These are phyloP conservation scores for Aureobasidium leucospermi DNA, from an alignment of 2,329 filamentous ascomycete genomes.

Conservation along the genomic window DNA sequence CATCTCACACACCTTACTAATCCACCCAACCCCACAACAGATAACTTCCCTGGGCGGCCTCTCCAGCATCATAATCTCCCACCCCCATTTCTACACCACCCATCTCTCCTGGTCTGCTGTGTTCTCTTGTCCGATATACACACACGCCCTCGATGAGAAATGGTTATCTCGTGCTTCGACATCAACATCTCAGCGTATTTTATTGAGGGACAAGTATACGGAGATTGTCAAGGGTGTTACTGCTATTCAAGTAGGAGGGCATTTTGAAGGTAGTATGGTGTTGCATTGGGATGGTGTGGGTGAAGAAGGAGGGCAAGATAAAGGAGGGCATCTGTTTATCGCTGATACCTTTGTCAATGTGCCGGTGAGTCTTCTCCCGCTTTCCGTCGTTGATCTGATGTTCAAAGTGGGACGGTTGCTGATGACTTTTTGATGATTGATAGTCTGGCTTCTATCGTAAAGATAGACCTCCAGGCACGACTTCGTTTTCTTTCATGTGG, in stretches of 20 bases:
- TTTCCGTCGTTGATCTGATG: background rate
- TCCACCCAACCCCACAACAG: constrained; percentile 9
- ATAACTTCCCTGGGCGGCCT: constrained; percentile 59
- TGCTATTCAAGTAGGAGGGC: constrained; percentile 65
- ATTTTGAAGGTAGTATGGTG: constrained; percentile 70
- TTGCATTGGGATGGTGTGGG: constrained; percentile 47
- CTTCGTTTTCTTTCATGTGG: constrained; percentile 61
- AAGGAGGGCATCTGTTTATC: constrained; percentile 50
- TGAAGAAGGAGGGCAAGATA: too few relatives aligned
- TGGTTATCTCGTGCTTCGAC: too few relatives aligned
- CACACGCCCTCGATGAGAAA: constrained; percentile 55
- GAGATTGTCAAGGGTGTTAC: constrained; percentile 44
- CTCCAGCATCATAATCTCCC: constrained; percentile 54
- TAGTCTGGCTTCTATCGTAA: constrained; percentile 30
- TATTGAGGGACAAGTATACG: constrained; percentile 18
- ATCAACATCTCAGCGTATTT: too few relatives aligned
- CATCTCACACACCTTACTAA: background rate
- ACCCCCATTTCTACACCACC: constrained; percentile 78
- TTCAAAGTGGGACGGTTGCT: background rate
- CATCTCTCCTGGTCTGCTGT: constrained; percentile 64
- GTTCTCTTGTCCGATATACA: constrained; percentile 64
- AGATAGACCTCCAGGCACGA: constrained; percentile 37
- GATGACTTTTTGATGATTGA: background rate
- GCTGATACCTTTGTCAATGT: constrained; percentile 72
- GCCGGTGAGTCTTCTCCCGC: constrained; percentile 36